These are phyloP conservation scores for Ophiobolus disseminans DNA, from an alignment of 2,329 filamentous ascomycete species.

Conservation along the genomic window DNA sequence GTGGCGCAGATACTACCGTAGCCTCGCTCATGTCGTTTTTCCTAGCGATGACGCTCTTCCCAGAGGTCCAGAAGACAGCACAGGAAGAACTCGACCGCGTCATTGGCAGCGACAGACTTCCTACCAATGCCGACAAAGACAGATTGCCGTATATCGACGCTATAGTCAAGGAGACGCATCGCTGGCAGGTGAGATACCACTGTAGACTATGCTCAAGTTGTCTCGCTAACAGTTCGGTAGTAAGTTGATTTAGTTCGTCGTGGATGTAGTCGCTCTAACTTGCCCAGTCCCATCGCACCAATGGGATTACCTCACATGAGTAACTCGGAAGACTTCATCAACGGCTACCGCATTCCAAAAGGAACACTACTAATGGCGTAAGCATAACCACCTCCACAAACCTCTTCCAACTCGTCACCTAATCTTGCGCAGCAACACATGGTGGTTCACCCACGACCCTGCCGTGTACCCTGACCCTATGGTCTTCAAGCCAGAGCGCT, in stretches of 20 bases:
- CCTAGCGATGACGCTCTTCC: conserved; percentile 60
- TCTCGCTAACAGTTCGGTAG: too few species aligned
- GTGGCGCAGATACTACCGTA: conserved; percentile 55
- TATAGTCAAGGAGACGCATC: conserved; percentile 54
- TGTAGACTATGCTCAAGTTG: too few species aligned
- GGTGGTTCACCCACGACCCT: conserved; percentile 53
- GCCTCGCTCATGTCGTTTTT: conserved; percentile 55
- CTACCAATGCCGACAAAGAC: conserved; percentile 56
- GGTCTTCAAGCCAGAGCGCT: conserved; percentile 56
- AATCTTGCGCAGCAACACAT: too few species aligned
- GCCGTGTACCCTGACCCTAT: conserved; percentile 46
- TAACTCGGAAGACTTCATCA: conserved; percentile 46
- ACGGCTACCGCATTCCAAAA: conserved; percentile 52
- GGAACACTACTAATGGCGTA: conserved; percentile 48
- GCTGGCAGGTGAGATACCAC: too few species aligned
- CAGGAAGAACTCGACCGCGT: conserved; percentile 58
- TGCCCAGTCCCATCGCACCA: conserved; percentile 34
- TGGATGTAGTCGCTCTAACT: too few species aligned
- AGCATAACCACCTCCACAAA: background rate
- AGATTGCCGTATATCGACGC: conserved; percentile 49
- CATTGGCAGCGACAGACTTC: conserved; percentile 56
- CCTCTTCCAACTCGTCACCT: too few species aligned
- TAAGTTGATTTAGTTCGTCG: too few species aligned
- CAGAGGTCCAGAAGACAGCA: conserved; percentile 56
- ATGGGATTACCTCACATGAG: conserved; percentile 42